Evolutionary conservation across 192 early-diverging fungal species (phyloP), one percentile per base, ranked within the genome.

Genomic region (Podila minutissima): DNA sequence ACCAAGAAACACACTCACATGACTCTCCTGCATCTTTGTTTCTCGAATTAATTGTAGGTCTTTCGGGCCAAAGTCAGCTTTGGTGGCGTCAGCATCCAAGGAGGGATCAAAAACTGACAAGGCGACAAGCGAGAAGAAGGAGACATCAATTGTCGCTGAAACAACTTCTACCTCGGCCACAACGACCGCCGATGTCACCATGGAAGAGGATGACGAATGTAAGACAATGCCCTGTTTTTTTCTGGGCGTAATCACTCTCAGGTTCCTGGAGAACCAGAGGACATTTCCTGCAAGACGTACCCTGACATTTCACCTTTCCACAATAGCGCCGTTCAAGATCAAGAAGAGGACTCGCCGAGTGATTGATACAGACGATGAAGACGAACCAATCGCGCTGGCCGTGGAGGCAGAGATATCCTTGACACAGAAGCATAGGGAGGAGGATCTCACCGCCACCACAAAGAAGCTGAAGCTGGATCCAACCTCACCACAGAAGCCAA

Each of bases 401-500:
- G 55, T 60, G 37, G 67, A 61, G 48, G 19, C 24, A 32, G 62
- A 60, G 13, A 2, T 8, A 0, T 26, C 53, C 2, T 65, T 61
- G 19, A 74, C 59, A 20, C 72, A 84, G 28, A 69, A 78, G 20
- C 62, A 74, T 20, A 66, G 15, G 7, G 64, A 69, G 2, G 71
- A 82, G 24, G 65, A 71, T 10, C 58, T 65, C 26, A 29, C 67
- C 4, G 60, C 74, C 22, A 68, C 69, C 2, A 59, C 70, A 7
- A 72, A 83, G 66, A 72, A 59, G 32, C 32, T 76, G 22, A 76
- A 68, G 63, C 53, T 75, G 48, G 74, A 83, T 46, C 60, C 74
- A 15, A 38, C 29, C 20, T 72, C 70, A 2, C 74, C 69, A 41
- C 58, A 55, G 48, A 75, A 72, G 53, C 59, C 73, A 7, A 70